Evolutionary conservation across 1,139 yeast species (phyloP).

Genomic region (Candida sp.): DNA sequence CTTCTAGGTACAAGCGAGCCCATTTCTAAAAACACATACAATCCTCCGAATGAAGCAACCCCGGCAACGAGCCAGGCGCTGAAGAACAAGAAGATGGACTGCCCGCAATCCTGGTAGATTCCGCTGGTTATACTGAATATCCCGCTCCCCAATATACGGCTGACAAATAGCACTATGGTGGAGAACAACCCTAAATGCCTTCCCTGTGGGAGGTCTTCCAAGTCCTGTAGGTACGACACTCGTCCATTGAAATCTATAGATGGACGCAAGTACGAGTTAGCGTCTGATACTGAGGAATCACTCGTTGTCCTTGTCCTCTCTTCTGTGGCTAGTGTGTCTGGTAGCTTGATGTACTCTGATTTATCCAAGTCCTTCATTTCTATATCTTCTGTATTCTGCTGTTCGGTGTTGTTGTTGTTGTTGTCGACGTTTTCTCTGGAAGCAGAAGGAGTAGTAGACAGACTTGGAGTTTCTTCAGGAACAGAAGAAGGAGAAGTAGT

Average conservation of each 20-base stretch:
- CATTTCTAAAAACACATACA: constrained; percentile 66
- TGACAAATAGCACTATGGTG: constrained; percentile 63
- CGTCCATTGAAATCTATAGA: constrained; percentile 9
- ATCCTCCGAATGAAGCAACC: constrained; percentile 64
- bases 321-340: constrained; percentile 1
- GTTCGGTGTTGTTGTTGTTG: not conserved
- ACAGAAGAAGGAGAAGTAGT: not conserved
- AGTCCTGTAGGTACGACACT: constrained; percentile 25
- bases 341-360: constrained; percentile 13
- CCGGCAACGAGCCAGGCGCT: constrained; percentile 67
- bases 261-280: constrained; percentile 5
- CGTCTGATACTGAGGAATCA: constrained; percentile 1
- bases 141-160: constrained; percentile 79
- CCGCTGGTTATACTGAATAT: constrained; percentile 75
- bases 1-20: constrained; percentile 74
- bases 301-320: not conserved
- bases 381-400: constrained; percentile 2
- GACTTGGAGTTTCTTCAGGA: not conserved
- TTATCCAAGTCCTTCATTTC: constrained; percentile 17
- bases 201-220: constrained; percentile 73
- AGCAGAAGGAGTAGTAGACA: not conserved
- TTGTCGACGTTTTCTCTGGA: not conserved
- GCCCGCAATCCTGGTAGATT: constrained; percentile 69
- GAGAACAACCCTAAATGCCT: constrained; percentile 73
- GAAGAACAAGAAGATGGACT: constrained; percentile 63